phyloP scores from a whole-genome alignment of 768 basidiomycete genomes.

The Hygrocybe coccinea region DNA sequence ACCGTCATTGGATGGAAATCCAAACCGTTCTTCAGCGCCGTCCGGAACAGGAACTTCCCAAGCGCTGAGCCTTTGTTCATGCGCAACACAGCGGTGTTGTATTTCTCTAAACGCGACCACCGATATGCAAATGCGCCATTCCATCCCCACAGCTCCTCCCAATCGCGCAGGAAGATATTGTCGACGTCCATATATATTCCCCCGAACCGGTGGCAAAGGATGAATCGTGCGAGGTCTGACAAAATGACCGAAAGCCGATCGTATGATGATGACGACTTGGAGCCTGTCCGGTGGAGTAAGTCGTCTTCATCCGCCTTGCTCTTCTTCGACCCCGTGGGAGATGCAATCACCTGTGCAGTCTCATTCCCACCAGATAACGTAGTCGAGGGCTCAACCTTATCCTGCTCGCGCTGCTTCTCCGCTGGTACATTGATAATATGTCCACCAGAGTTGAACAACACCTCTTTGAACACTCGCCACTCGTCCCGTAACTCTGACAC shows the following conservation, averaged over 20 bases:
- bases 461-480: conserved; percentile 71
- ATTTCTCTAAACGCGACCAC: conserved; percentile 88
- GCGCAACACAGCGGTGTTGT: conserved; percentile 94
- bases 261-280: conserved; percentile 78
- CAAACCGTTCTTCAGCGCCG: conserved; percentile 86
- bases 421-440: conserved; percentile 62
- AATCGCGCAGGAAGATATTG: conserved; percentile 91
- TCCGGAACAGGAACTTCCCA: conserved; percentile 89
- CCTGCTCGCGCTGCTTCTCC: conserved; percentile 32
- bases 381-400: conserved; percentile 8
- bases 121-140: conserved; percentile 94
- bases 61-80: conserved; percentile 91
- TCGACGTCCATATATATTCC: conserved; percentile 97
- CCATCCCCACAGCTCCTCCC: conserved; percentile 99
- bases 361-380: conserved; percentile 8
- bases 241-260: conserved; percentile 90
- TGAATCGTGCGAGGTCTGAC: conserved; percentile 95
- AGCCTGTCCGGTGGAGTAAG: conserved; percentile 70
- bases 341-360: conserved; percentile 14
- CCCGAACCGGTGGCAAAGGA: conserved; percentile 94
- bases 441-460: conserved; percentile 86
- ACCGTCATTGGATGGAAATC: conserved; percentile 99
- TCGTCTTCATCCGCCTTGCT: conserved; percentile 40
- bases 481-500: conserved; percentile 84
- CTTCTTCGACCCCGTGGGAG: conserved; percentile 13